Conservation (phyloP, 257 asterid species). For the Schizonepeta tenuifolia region DNA sequence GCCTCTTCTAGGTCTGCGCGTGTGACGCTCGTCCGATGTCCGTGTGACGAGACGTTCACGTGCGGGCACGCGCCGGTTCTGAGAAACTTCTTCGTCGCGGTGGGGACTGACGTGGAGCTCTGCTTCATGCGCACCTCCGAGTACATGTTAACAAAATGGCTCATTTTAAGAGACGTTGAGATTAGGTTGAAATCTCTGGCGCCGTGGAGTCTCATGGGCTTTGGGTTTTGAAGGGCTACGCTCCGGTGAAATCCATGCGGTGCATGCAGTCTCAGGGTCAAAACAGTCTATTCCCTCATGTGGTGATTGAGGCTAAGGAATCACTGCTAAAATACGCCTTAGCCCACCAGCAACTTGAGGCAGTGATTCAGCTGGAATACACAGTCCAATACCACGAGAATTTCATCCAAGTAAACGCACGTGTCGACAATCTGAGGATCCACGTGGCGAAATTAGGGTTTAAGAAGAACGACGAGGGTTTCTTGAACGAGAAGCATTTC, state of each 20-base stretch:
- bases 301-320: conserved; percentile 53
- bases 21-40: conserved; percentile 69
- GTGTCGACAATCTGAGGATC: conserved; percentile 73
- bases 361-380: conserved; percentile 81
- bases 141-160: conserved; percentile 73
- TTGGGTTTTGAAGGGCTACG: conserved; percentile 76
- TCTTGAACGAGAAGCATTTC: conserved; percentile 65
- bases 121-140: conserved; percentile 79
- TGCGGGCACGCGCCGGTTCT: conserved; percentile 63
- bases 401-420: conserved; percentile 65
- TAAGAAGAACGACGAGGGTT: conserved; percentile 40
- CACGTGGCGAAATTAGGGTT: conserved; percentile 76
- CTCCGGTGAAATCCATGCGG: conserved; percentile 72
- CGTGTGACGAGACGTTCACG: conserved; percentile 58
- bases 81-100: conserved; percentile 63
- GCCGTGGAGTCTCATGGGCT: conserved; percentile 76
- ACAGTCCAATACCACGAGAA: conserved; percentile 57
- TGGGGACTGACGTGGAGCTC: conserved; percentile 79
- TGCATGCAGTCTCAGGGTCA: conserved; percentile 37
- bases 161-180: conserved; percentile 62
- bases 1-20: conserved; percentile 74
- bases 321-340: conserved; percentile 67
- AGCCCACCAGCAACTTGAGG: conserved; percentile 91
- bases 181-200: conserved; percentile 50
- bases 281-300: conserved; percentile 41